Evolutionary conservation across 768 basidiomycete genomes (phyloP).

Genomic region (Austroboletus eburneus): DNA sequence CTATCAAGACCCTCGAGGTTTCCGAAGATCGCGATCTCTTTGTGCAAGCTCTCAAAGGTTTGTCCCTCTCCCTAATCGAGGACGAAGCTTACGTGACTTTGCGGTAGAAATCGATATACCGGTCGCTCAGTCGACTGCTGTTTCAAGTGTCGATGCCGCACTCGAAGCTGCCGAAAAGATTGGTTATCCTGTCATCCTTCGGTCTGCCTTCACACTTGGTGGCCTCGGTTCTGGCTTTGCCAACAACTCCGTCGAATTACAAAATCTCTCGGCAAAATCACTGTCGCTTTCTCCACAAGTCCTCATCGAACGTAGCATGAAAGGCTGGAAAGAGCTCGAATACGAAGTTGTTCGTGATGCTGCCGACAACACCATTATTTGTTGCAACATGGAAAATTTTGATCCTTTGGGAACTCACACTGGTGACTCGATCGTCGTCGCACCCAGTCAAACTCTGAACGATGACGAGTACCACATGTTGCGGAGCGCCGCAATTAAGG

Average conservation of each 20-base stretch:
- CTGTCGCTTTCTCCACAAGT: constrained; percentile 92
- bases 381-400: constrained; percentile 99
- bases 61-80: background rate
- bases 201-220: constrained; percentile 95
- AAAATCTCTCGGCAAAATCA: constrained; percentile 89
- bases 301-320: constrained; percentile 95
- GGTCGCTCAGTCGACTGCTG: constrained; percentile 92
- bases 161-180: constrained; percentile 87
- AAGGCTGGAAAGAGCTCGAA: constrained; percentile 99
- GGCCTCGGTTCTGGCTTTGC: constrained; percentile 99
- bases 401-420: constrained; percentile 99
- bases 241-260: constrained; percentile 88
- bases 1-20: constrained; percentile 89
- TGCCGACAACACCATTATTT: constrained; percentile 99
- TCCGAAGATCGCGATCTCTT: constrained; percentile 98
- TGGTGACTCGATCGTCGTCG: constrained; percentile 98
- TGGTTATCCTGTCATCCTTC: constrained; percentile 96
- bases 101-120: constrained; percentile 92
- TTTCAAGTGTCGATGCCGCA: constrained; percentile 92
- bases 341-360: constrained; percentile 98
- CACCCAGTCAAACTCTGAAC: constrained; percentile 95
- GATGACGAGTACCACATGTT: constrained; percentile 99
- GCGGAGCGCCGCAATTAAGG: constrained; percentile 95
- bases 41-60: constrained; percentile 93
- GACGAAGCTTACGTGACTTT: constrained; percentile 5